A percentile compares a stretch with the other conserved stretches of the same genome.
Evolutionary conservation across 2,329 filamentous ascomycete species (phyloP).

Genomic region (Xylariales sp.): DNA sequence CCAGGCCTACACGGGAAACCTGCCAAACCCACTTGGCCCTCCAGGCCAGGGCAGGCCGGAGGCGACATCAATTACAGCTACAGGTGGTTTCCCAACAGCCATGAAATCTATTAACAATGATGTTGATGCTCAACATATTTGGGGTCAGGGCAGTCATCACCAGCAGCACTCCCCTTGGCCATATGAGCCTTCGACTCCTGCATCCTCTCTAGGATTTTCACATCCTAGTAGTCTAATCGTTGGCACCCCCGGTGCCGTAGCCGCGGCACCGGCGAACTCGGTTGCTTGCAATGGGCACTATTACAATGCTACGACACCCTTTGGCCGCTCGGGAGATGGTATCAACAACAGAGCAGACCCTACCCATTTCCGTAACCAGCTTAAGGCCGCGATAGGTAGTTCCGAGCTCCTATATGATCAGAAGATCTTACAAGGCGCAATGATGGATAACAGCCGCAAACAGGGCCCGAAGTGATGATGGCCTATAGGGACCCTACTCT

Average conservation of each 20-base stretch:
- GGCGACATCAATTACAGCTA: background rate
- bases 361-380: conserved; percentile 47
- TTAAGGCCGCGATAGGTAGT: conserved; percentile 39
- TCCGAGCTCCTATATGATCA: conserved; percentile 44
- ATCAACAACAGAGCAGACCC: conserved; percentile 44
- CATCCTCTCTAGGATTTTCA: conserved; percentile 56
- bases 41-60: conserved; percentile 35
- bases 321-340: conserved; percentile 42
- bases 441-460: conserved; percentile 42
- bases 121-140: conserved; percentile 31
- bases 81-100: conserved; percentile 10
- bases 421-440: conserved; percentile 42
- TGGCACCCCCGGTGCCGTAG: conserved; percentile 54
- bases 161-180: conserved; percentile 42
- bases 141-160: conserved; percentile 22
- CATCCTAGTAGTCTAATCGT: conserved; percentile 63
- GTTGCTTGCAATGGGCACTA: conserved; percentile 45
- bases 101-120: conserved; percentile 31
- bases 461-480: conserved; percentile 43
- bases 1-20: conserved; percentile 17
- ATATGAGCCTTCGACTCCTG: conserved; percentile 34
- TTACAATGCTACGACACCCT: conserved; percentile 46
- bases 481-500: background rate
- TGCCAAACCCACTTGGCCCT: conserved; percentile 38
- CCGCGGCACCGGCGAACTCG: conserved; percentile 37